A percentile compares a stretch with the other conserved stretches of the same genome.
These are phyloP conservation scores for Venturia carpophila DNA, from an alignment of 2,329 filamentous ascomycete species.

Conservation along the genomic window DNA sequence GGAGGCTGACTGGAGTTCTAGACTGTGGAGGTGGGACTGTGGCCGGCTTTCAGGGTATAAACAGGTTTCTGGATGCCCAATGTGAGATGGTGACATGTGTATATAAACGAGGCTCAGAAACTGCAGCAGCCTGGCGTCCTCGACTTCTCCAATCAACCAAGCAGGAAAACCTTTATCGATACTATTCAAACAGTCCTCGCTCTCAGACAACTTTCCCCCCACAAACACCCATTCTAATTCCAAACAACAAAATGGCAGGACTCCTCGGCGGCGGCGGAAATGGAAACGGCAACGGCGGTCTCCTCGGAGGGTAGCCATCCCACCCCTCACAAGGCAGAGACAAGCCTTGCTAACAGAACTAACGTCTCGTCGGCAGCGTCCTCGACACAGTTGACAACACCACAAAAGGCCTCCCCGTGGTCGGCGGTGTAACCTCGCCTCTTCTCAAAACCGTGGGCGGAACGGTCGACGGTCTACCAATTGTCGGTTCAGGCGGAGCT, in stretches of 20 bases:
- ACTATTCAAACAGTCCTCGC: neutral
- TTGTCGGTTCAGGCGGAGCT: slow-evolving; percentile 20
- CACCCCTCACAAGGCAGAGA: neutral
- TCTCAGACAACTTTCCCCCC: neutral
- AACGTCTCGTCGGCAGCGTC: slow-evolving; percentile 17
- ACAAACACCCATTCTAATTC: neutral
- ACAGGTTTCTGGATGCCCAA: neutral
- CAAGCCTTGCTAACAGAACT: neutral
- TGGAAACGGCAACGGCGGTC: slow-evolving; percentile 19
- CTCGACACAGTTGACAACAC: slow-evolving; percentile 22
- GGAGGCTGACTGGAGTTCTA: neutral
- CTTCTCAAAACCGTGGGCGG: slow-evolving; percentile 22
- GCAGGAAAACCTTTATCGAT: neutral
- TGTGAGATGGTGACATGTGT: neutral
- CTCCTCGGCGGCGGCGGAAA: slow-evolving; percentile 21
- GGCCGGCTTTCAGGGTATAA: neutral
- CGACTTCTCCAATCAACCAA: neutral
- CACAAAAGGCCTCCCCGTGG: slow-evolving; percentile 21
- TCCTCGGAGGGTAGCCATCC: slow-evolving; percentile 21
- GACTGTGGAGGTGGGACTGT: neutral
- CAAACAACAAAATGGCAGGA: slow-evolving; percentile 21
- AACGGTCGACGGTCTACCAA: slow-evolving; percentile 21
- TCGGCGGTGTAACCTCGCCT: slow-evolving; percentile 21
- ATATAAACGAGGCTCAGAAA: neutral
- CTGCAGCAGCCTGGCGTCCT: neutral